Conservation (phyloP, 306 rosid species). For the Malus orientalis region DNA sequence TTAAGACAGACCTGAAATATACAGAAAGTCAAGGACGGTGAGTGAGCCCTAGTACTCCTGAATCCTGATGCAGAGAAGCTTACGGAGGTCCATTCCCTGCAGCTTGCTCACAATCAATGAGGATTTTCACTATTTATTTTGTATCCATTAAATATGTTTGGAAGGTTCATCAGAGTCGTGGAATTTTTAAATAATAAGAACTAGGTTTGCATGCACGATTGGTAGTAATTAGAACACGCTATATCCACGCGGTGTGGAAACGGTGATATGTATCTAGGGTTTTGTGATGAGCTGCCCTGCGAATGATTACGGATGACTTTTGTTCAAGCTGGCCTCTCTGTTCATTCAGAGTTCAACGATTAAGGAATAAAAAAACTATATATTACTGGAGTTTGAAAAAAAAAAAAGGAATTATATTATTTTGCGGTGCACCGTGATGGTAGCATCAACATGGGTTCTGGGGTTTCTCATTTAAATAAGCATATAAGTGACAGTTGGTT, state of each 20-base stretch:
- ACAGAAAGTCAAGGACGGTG: neutral
- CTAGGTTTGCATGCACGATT: neutral
- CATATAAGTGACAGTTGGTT: neutral
- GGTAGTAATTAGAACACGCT: neutral
- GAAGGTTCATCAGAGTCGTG: neutral
- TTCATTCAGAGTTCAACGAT: neutral
- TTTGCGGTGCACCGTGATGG: neutral
- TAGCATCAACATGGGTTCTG: neutral
- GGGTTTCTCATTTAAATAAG: neutral
- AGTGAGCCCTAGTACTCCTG: neutral
- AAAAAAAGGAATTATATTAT: neutral
- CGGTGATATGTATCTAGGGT: neutral
- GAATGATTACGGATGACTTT: neutral
- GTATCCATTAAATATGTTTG: neutral
- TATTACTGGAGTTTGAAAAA: neutral
- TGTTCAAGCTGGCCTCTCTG: neutral
- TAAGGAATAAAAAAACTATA: neutral
- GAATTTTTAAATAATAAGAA: neutral
- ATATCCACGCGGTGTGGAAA: slow-evolving; percentile 1
- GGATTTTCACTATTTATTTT: neutral
- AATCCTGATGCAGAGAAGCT: neutral
- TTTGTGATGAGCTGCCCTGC: neutral
- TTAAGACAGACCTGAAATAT: neutral
- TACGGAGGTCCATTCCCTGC: neutral
- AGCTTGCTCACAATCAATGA: neutral